Percentiles rank a stretch among this genome's conserved stretches.
These are phyloP conservation scores for Silene conica DNA, from an alignment of 148 eudicot genomes.

Conservation along the genomic window DNA sequence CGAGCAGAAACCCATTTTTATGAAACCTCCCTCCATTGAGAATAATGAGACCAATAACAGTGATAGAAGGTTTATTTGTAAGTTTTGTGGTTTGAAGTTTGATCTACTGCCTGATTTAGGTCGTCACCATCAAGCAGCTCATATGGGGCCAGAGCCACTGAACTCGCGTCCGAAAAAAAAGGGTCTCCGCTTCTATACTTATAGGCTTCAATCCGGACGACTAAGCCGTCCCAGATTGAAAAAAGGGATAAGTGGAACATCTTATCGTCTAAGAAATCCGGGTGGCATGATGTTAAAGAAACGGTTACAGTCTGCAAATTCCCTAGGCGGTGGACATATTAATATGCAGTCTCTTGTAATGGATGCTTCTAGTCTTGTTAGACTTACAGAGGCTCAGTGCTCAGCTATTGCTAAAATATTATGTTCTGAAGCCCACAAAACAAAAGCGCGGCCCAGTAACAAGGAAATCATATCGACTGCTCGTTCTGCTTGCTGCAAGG, in stretches of 20 bases:
- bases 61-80: constrained; percentile 59
- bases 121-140: constrained; percentile 99
- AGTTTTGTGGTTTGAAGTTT: constrained; percentile 84
- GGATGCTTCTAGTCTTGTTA: constrained; percentile 55
- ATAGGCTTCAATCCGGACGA: constrained; percentile 82
- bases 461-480: constrained; percentile 67
- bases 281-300: constrained; percentile 62
- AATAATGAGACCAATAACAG: constrained; percentile 40
- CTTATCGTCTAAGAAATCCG: constrained; percentile 67
- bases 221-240: constrained; percentile 70
- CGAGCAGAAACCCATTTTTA: constrained; percentile 27
- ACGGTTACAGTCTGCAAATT: constrained; percentile 49
- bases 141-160: constrained; percentile 54
- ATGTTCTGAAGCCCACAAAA: constrained; percentile 62
- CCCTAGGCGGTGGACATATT: constrained; percentile 34
- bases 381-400: constrained; percentile 73
- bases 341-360: constrained; percentile 37
- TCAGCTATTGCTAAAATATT: constrained; percentile 64
- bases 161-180: constrained; percentile 48
- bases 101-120: constrained; percentile 97
- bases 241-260: constrained; percentile 56
- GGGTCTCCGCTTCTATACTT: constrained; percentile 69
- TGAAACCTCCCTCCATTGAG: constrained; percentile 29
- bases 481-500: constrained; percentile 70
- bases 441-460: constrained; percentile 74